Base-by-base conservation (phyloP, 2,329 filamentous ascomycete genomes). In the Aureobasidium pullulans region DNA sequence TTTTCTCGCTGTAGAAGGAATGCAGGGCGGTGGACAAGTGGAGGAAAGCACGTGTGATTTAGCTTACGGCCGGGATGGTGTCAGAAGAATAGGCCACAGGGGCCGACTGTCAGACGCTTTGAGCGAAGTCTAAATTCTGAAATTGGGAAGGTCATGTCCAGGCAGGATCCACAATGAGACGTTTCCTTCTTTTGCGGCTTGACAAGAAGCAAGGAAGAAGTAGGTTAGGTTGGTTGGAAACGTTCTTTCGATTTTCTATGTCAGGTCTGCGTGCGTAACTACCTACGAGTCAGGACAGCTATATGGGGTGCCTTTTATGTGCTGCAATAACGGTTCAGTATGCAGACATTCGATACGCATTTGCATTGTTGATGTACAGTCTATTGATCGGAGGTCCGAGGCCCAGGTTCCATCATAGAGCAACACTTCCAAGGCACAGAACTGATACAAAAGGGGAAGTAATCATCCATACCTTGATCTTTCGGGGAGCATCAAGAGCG, bases 61-160 rank as follows among this genome's bases (percentile, higher is more conserved):
- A 43, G 29, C 50, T 31, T 54, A 54, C 50, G 50, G 50, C 50
- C 50, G 50, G 5, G 29, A 23, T 11, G 8, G 8, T 13, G 10
- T 10, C n/a, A 50, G 29, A 15, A 34, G 34, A 7, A 43, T 19
- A 52, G 48, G 48, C 34, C 48, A 54, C 39, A 54, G 11, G 50
- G 37, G n/a, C 50, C 39, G n/a, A 34, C 37, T 54, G 50, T 54
- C 50, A 43, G 49, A 6, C 48, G 39, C 34, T 37, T n/a, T 52
- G 48, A 43, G 29, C 50, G 9, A 52, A 52, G 19, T 29, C 23
- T 52, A 40, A 52, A 29, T 37, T 7, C 16, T n/a, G 34, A 32
- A 49, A 28, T 13, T 11, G 36, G 16, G 32, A 37, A 36, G 29
- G 13, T 34, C n/a, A 32, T n/a, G 23, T 31, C 32, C 23, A 16